Evolutionary conservation across 2,329 filamentous ascomycete species (phyloP).

Genomic region (Lasiodiplodia hormozganensis): DNA sequence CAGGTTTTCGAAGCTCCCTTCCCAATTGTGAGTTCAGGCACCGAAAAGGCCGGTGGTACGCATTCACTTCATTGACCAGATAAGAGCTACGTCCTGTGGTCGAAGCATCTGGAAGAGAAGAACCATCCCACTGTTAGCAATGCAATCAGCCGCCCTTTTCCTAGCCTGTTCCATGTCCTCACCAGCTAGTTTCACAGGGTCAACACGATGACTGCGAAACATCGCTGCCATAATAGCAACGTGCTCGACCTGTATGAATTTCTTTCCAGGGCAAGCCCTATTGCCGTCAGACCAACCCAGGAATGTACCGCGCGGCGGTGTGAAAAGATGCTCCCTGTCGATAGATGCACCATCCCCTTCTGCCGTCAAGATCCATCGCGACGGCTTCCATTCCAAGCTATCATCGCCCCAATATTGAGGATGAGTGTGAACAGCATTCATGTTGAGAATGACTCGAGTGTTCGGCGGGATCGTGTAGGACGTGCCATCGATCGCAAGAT

Average conservation of each 20-base stretch:
- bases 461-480: slow-evolving; percentile 29
- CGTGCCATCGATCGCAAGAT: slow-evolving; percentile 4
- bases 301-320: slow-evolving; percentile 30
- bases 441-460: slow-evolving; percentile 33
- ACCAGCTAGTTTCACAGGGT: slow-evolving; percentile 28
- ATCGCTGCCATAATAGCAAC: slow-evolving; percentile 33
- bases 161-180: slow-evolving; percentile 32
- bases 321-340: slow-evolving; percentile 22
- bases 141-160: slow-evolving; percentile 19
- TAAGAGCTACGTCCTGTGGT: slow-evolving; percentile 30
- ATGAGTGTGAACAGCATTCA: slow-evolving; percentile 40
- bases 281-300: slow-evolving; percentile 34
- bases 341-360: slow-evolving; percentile 1
- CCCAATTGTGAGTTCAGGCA: too few species aligned
- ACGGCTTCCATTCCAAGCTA: slow-evolving; percentile 40
- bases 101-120: slow-evolving; percentile 34
- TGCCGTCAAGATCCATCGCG: slow-evolving; percentile 42
- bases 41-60: too few species aligned
- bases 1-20: too few species aligned
- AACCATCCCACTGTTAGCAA: slow-evolving; percentile 31
- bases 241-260: slow-evolving; percentile 37
- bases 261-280: slow-evolving; percentile 37
- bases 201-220: slow-evolving; percentile 32
- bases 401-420: slow-evolving; percentile 38
- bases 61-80: slow-evolving; percentile 17